phyloP scores from a whole-genome alignment of 108 stramenopile species.

The Stephanodiscus minutulus region DNA sequence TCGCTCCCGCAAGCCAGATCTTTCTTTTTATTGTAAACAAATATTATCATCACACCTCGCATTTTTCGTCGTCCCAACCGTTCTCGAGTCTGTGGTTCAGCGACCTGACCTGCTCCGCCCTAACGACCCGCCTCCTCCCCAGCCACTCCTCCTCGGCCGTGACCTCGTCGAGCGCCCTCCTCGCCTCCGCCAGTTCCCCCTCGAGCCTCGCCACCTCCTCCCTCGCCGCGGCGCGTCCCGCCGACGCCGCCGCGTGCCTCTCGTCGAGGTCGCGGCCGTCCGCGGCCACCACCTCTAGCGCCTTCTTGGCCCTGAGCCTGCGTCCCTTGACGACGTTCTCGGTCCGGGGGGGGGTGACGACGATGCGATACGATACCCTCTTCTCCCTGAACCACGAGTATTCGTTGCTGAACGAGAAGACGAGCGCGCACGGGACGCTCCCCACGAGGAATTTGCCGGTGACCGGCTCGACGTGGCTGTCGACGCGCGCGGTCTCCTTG shows the following conservation, averaged over 20 bases:
- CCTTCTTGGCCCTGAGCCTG: slow-evolving; percentile 75
- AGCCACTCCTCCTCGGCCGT: slow-evolving; percentile 70
- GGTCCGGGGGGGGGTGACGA: slow-evolving; percentile 66
- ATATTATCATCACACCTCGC: slow-evolving; percentile 34
- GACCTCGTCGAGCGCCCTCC: slow-evolving; percentile 58
- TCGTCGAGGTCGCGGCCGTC: slow-evolving; percentile 55
- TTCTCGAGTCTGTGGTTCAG: slow-evolving; percentile 59
- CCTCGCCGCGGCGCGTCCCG: slow-evolving; percentile 48
- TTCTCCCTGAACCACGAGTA: slow-evolving; percentile 91
- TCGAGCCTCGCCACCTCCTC: slow-evolving; percentile 55
- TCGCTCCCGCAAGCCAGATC: background rate
- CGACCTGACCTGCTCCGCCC: slow-evolving; percentile 62
- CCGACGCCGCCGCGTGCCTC: slow-evolving; percentile 36
- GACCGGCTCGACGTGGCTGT: slow-evolving; percentile 67
- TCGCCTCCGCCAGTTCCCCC: slow-evolving; percentile 62
- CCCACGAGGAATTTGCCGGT: slow-evolving; percentile 88
- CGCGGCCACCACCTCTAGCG: slow-evolving; percentile 62
- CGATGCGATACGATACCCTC: slow-evolving; percentile 74
- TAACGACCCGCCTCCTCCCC: slow-evolving; percentile 56
- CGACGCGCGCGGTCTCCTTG: slow-evolving; percentile 75
- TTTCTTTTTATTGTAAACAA: no score
- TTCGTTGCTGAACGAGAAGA: slow-evolving; percentile 84
- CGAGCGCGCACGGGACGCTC: slow-evolving; percentile 75
- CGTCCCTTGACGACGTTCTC: slow-evolving; percentile 71
- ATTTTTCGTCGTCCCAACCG: slow-evolving; percentile 80